Evolutionary conservation across 139 green algal species (phyloP), one percentile per base, ranked within the genome.

Genomic region (Chlorella sp.): DNA sequence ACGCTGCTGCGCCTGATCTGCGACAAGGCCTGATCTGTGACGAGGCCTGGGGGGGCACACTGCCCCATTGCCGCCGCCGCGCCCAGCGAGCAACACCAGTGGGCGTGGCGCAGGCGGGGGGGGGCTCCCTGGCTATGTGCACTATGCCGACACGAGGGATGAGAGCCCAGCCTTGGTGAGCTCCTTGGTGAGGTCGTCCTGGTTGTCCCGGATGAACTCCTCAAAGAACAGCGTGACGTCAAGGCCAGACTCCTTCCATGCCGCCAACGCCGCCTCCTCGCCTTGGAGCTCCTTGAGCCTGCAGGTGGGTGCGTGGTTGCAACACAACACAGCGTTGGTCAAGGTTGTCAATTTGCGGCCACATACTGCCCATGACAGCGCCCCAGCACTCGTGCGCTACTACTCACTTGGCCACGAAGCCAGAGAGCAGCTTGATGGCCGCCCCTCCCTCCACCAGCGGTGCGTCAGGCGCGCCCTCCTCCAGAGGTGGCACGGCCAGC

Each of bases 201-300:
- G 63, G 31, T 69, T 24, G 5, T 69, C 63, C 14, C 63, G 63
- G 20, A 4, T 27, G 31, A 69, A 51, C 31, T 69, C 63, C n/a
- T 49, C 32, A 24, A 24, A 69, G 63, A 69, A 69, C 17, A 10
- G 33, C 20, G 32, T 27, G 24, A 30, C 63, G 32, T 50, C 33
- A 31, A 69, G 24, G 6, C 63, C 63, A 20, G 32, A 51, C 6
- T 24, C 31, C 63, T 49, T 50, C 63, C 63, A 69, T 50, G 20
- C 20, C 33, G 31, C 20, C 14, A 24, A 31, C 5, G 63, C 63
- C 4, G 31, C 31, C 24, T 49, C 63, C 24, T 49, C 63, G 2
- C 63, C 63, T 14, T 51, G n/a, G 32, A n/a, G 31, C 31, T 69
- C 63, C 22, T 51, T 50, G 5, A 69, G 14, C 63, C 61, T 67